A percentile compares a stretch with the other conserved stretches of the same genome.
phyloP scores from a whole-genome alignment of 202 grass and related monocot genomes.

The Dendrocalamus latiflorus region DNA sequence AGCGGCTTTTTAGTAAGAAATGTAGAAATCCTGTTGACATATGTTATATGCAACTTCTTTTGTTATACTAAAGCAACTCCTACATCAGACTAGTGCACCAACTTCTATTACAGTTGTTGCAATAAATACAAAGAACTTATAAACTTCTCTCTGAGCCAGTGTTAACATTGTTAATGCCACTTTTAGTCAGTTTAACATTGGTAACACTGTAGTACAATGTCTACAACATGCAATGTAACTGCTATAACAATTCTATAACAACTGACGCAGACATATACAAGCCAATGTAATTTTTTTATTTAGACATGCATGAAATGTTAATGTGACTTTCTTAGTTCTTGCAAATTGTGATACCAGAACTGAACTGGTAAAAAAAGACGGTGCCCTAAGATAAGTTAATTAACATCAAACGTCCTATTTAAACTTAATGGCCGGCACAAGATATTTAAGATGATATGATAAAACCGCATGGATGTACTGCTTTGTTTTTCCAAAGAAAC shows the following conservation, averaged over 20 bases:
- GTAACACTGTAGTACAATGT: background rate
- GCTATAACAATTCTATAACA: background rate
- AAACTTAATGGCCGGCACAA: background rate
- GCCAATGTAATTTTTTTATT: background rate
- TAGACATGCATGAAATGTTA: background rate
- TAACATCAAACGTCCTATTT: background rate
- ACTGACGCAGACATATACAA: background rate
- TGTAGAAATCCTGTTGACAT: background rate
- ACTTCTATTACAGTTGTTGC: background rate
- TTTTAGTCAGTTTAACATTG: background rate
- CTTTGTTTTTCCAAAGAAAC: no score
- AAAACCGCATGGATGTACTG: background rate
- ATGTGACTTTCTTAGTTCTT: background rate
- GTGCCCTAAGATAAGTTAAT: background rate
- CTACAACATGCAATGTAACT: background rate
- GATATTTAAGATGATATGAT: background rate
- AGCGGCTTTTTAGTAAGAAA: background rate
- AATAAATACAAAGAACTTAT: background rate
- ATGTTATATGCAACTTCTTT: background rate
- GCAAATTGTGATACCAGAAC: background rate
- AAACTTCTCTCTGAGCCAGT: background rate
- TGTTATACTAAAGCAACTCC: background rate
- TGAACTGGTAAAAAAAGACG: background rate
- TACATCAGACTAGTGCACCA: background rate
- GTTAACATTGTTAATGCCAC: background rate